Conservation (phyloP, 139 green algal species). For the Chlorella ohadii region DNA sequence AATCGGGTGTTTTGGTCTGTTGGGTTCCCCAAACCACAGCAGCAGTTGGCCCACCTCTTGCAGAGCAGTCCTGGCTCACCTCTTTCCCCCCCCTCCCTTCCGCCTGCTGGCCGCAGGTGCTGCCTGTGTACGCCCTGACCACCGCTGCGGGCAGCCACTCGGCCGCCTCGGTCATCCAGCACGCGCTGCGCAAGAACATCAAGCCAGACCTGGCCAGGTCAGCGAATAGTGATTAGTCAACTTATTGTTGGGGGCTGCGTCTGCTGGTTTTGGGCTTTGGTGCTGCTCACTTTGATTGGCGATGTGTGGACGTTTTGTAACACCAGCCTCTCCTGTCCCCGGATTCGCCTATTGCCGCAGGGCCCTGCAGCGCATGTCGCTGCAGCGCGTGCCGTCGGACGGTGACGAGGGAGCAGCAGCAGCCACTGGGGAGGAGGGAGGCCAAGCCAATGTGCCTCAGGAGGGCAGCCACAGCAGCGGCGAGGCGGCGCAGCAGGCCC, state of each 20-base stretch:
- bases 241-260: too few species aligned
- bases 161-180: constrained; percentile 16
- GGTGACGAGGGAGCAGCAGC: background rate
- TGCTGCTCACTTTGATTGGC: too few species aligned
- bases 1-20: too few species aligned
- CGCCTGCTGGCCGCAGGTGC: background rate
- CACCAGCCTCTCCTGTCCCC: too few species aligned
- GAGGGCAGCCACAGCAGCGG: background rate
- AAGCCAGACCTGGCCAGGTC: constrained; percentile 19
- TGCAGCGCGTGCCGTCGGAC: background rate
- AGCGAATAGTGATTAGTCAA: too few species aligned
- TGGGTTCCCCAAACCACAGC: too few species aligned
- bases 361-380: constrained; percentile 11
- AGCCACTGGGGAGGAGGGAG: background rate
- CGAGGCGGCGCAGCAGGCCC: background rate
- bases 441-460: background rate
- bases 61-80: too few species aligned
- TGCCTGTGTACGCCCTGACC: constrained; percentile 48
- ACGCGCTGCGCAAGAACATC: background rate
- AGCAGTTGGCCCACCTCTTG: too few species aligned
- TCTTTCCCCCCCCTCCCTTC: too few species aligned
- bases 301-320: too few species aligned
- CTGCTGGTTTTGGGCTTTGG: too few species aligned
- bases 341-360: background rate
- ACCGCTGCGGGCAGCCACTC: constrained; percentile 35